A percentile compares a stretch with the other conserved stretches of the same genome.
Conservation (phyloP, 2,329 filamentous ascomycete genomes). For the Ascochyta viciae-villosae region DNA sequence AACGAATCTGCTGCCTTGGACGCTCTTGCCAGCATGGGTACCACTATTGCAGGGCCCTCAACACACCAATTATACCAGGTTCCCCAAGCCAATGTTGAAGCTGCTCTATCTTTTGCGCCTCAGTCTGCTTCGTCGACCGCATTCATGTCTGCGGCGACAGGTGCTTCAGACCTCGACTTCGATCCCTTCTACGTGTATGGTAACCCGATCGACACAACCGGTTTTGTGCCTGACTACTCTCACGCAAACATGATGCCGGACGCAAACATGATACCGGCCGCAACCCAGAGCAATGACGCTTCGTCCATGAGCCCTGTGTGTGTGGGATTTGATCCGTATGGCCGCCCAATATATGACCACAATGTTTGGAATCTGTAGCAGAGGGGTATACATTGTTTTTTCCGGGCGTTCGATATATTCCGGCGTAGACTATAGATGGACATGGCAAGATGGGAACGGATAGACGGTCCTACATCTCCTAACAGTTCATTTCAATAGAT, state of each 20-base stretch:
- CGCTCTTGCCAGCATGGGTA: background rate
- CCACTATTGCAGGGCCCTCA: constrained; percentile 7
- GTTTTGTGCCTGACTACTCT: background rate
- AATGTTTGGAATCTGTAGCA: background rate
- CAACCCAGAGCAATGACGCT: background rate
- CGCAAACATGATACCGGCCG: background rate
- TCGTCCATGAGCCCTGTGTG: background rate
- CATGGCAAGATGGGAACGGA: constrained; percentile 3
- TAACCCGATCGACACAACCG: background rate
- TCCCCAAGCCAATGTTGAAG: background rate
- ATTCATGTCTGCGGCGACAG: background rate
- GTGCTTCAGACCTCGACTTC: background rate
- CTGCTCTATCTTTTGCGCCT: background rate
- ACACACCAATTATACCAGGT: background rate
- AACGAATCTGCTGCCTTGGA: background rate
- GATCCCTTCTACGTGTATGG: background rate
- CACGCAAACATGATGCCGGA: background rate
- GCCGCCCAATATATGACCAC: background rate
- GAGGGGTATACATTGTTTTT: background rate
- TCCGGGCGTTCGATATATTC: constrained; percentile 2
- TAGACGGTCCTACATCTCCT: constrained; percentile 1
- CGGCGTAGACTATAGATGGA: constrained; percentile 8
- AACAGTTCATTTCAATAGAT: constrained; percentile 3
- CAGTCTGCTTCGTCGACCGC: background rate
- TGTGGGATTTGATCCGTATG: background rate